Base-by-base conservation (phyloP, 2,329 filamentous ascomycete genomes). In the Beauveria caledonica region DNA sequence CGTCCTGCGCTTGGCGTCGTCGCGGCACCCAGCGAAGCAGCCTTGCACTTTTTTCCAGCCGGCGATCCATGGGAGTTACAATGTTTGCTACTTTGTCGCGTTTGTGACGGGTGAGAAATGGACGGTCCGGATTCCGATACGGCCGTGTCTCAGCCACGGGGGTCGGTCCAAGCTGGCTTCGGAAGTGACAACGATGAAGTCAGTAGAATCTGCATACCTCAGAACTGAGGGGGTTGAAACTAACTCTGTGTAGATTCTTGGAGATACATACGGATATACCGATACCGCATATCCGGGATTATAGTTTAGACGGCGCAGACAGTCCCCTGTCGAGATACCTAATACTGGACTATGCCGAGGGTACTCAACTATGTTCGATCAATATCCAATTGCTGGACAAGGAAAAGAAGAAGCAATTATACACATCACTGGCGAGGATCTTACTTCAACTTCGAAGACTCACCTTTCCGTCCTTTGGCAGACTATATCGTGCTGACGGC, bases 181-280 rank as follows among this genome's bases (percentile, higher is more conserved):
- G n/a, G 65, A 66, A 54, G 58, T 66, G 40, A 65, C 62, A 3
- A 65, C 64, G 0, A 64, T 66, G 64, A 62, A 54, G 65, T 66
- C 33, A 55, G 58, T 36, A 10, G 5, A 3, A 40, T 25, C 19
- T 25, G 29, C 13, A 39, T 25, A 11, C n/a, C 15, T 17, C 5
- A 39, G 36, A 42, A 15, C 4, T 46, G 9, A 27, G 5, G 9
- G 40, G 27, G 21, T 29, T 3, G 44, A 13, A 6, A 1, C 42
- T 56, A n/a, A 56, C 11, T 0, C 17, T 19, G 40, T 10, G 21
- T 36, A 66, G 64, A 21, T 61, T 62, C 19, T 56, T 66, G 19
- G 44, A 60, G 27, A 59, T 53, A 21, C 57, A 62, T 44, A 62
- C 63, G 5, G 60, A 62, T 13, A 64, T 65, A 15, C 42, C 61